A percentile compares a stretch with the other conserved stretches of the same genome.
Evolutionary conservation across 2,329 filamentous ascomycete genomes (phyloP).

Genomic region (Exophiala dermatitidis): DNA sequence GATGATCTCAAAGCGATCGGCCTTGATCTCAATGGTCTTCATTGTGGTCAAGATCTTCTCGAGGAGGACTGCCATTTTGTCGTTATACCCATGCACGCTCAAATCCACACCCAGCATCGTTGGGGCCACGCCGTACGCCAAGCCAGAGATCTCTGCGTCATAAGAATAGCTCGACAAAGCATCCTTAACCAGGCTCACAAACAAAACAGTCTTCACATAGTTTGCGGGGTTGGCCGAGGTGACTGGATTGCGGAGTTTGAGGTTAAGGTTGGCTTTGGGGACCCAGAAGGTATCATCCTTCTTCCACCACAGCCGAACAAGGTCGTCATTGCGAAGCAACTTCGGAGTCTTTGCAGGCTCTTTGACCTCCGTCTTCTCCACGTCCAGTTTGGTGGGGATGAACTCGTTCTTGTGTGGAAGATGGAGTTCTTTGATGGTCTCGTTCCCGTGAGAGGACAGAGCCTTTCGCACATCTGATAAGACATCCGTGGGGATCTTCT

Average conservation of each 20-base stretch:
- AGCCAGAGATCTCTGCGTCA: conserved; percentile 84
- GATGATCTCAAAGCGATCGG: conserved; percentile 85
- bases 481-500: conserved; percentile 71
- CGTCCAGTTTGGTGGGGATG: conserved; percentile 84
- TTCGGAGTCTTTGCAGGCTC: conserved; percentile 67
- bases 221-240: conserved; percentile 73
- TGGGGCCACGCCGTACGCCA: conserved; percentile 72
- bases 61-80: conserved; percentile 84
- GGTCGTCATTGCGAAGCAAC: conserved; percentile 75
- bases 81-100: conserved; percentile 84
- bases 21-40: conserved; percentile 72
- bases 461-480: conserved; percentile 63
- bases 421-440: conserved; percentile 65
- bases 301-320: conserved; percentile 87
- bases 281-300: conserved; percentile 99
- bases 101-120: conserved; percentile 69
- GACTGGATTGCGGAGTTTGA: conserved; percentile 71
- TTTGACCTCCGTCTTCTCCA: conserved; percentile 86
- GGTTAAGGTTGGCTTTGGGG: conserved; percentile 79
- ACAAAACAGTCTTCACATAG: conserved; percentile 69
- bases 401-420: conserved; percentile 93
- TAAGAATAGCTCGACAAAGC: conserved; percentile 90
- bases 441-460: conserved; percentile 48
- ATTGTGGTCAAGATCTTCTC: conserved; percentile 82
- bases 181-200: conserved; percentile 79